Conservation (phyloP, 495 filamentous ascomycete genomes). For the Apiosordaria backusii region DNA sequence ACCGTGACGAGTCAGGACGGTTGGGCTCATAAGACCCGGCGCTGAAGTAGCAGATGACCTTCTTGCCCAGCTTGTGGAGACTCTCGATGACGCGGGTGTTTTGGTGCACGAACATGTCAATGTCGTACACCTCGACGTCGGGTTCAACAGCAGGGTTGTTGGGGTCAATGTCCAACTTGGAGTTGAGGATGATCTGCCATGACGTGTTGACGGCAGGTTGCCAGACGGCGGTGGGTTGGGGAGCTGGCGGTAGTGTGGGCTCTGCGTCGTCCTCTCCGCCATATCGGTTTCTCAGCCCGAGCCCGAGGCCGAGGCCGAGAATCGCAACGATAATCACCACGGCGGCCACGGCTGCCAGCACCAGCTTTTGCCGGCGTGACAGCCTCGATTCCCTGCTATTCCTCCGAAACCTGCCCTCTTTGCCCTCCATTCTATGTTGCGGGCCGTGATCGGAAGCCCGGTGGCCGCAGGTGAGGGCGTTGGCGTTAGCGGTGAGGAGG, state of each 20-base stretch:
- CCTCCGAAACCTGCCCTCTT: background rate
- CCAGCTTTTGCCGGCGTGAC: slow-evolving; percentile 15
- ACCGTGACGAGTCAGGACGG: slow-evolving; percentile 53
- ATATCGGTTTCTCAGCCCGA: slow-evolving; percentile 16
- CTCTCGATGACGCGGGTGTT: slow-evolving; percentile 21
- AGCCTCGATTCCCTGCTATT: slow-evolving; percentile 2
- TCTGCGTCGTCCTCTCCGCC: background rate
- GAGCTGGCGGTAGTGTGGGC: slow-evolving; percentile 6
- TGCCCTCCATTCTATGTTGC: background rate
- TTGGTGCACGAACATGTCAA: slow-evolving; percentile 30
- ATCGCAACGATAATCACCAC: slow-evolving; percentile 17
- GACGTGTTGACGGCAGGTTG: slow-evolving; percentile 18
- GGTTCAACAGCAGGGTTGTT: slow-evolving; percentile 28
- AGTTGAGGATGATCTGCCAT: slow-evolving; percentile 34
- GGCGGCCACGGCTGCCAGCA: slow-evolving; percentile 14
- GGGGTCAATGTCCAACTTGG: slow-evolving; percentile 33
- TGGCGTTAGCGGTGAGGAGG: background rate
- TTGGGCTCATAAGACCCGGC: slow-evolving; percentile 59
- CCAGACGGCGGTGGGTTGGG: slow-evolving; percentile 21
- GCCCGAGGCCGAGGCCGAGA: slow-evolving; percentile 23
- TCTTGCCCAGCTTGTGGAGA: slow-evolving; percentile 30
- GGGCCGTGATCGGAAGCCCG: background rate
- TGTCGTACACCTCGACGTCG: slow-evolving; percentile 31
- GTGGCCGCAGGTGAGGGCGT: background rate
- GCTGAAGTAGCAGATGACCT: slow-evolving; percentile 69